Conservation (phyloP, 805 yeast species). For the Jamesozyma hellenica region DNA sequence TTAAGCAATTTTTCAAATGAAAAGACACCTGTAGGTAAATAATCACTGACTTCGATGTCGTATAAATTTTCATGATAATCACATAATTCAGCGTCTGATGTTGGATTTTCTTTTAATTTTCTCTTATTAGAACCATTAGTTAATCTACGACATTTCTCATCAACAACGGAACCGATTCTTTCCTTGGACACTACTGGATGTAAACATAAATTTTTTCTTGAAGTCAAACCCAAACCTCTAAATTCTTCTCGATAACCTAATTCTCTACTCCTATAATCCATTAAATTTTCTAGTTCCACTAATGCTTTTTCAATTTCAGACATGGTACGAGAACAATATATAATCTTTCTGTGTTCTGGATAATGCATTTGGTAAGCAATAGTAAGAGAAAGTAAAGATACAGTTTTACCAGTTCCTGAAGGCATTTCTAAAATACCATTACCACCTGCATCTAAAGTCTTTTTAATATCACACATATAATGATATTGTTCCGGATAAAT, state of each 20-base stretch:
- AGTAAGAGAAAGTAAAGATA: constrained; percentile 79
- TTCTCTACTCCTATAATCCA: constrained; percentile 77
- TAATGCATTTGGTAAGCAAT: constrained; percentile 92
- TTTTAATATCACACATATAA: constrained; percentile 92
- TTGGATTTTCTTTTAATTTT: constrained; percentile 49
- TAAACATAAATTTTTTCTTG: constrained; percentile 87
- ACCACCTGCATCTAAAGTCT: constrained; percentile 91
- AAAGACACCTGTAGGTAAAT: constrained; percentile 87
- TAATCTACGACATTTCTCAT: constrained; percentile 89
- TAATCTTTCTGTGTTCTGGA: constrained; percentile 83
- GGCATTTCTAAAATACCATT: constrained; percentile 98
- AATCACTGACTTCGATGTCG: constrained; percentile 76
- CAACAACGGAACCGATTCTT: constrained; percentile 84
- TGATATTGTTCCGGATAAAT: constrained; percentile 98
- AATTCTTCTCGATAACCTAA: constrained; percentile 84
- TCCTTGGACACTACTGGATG: constrained; percentile 84
- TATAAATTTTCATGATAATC: constrained; percentile 85
- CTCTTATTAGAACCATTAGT: constrained; percentile 83
- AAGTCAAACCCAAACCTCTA: constrained; percentile 86
- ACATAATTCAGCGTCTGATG: constrained; percentile 54
- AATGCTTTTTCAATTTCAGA: constrained; percentile 96
- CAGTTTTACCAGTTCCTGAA: constrained; percentile 97
- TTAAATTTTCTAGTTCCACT: constrained; percentile 77
- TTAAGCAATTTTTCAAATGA: constrained; percentile 77
- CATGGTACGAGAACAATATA: constrained; percentile 99